A percentile compares a stretch with the other conserved stretches of the same genome.
phyloP scores from a whole-genome alignment of 495 filamentous ascomycete genomes.

The Aspergillus egyptiacus region DNA sequence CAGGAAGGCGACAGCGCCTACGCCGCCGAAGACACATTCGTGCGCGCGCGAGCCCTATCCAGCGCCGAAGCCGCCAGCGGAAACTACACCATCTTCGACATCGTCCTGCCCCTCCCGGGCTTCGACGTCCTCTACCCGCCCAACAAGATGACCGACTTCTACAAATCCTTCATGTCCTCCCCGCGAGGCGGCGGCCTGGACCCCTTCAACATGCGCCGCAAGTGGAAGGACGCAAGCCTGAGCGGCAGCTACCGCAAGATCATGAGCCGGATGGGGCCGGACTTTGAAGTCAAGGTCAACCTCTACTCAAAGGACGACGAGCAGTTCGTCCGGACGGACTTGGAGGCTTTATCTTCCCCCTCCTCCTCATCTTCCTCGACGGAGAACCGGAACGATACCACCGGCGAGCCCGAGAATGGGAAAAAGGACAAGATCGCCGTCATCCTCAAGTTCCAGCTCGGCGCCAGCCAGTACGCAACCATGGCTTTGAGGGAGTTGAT shows the following conservation, averaged over 20 bases:
- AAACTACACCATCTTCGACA: conserved; percentile 74
- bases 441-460: conserved; percentile 77
- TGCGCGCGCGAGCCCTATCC: conserved; percentile 68
- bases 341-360: conserved; percentile 41
- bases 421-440: conserved; percentile 63
- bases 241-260: conserved; percentile 83
- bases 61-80: conserved; percentile 73
- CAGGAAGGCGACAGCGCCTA: conserved; percentile 50
- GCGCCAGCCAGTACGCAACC: conserved; percentile 86
- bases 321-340: conserved; percentile 82
- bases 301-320: conserved; percentile 64
- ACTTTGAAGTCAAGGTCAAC: conserved; percentile 61
- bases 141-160: conserved; percentile 77
- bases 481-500: conserved; percentile 87
- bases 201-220: conserved; percentile 80
- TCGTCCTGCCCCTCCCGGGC: conserved; percentile 92
- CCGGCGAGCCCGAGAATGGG: background rate
- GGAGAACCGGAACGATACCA: background rate
- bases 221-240: conserved; percentile 80
- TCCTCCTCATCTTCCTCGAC: conserved; percentile 19
- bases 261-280: conserved; percentile 54
- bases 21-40: conserved; percentile 54
- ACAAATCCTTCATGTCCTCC: conserved; percentile 74
- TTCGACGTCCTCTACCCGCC: conserved; percentile 82
- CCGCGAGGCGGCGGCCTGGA: conserved; percentile 69